Percentiles rank a stretch among this genome's conserved stretches.
phyloP scores from a whole-genome alignment of 306 rosid genomes.

The Vigna angularis region DNA sequence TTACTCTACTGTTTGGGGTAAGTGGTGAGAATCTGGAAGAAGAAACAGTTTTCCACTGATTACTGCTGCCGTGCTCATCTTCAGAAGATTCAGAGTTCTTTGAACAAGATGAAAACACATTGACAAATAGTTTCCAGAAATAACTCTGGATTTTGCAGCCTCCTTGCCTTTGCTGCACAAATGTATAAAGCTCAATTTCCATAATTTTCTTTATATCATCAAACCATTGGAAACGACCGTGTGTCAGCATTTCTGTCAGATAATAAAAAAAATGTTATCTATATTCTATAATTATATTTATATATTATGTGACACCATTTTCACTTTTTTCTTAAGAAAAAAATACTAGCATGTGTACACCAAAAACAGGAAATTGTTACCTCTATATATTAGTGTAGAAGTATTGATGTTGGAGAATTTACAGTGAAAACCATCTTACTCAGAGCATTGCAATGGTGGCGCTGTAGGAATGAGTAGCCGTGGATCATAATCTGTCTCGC shows the following conservation, averaged over 20 bases:
- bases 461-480: slow-evolving; percentile 54
- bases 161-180: slow-evolving; percentile 55
- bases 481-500: slow-evolving; percentile 40
- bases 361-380: no score
- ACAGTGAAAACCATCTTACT: slow-evolving; percentile 52
- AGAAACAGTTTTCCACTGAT: slow-evolving; percentile 38
- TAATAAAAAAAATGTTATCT: no score
- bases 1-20: neutral
- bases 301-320: no score
- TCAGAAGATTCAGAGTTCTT: slow-evolving; percentile 34
- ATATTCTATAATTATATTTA: no score
- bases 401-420: neutral
- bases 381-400: no score
- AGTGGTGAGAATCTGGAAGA: slow-evolving; percentile 56
- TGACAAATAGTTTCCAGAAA: slow-evolving; percentile 46
- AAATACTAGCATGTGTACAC: no score
- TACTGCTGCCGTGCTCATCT: neutral
- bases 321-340: no score
- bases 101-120: slow-evolving; percentile 38
- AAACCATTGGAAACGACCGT: no score
- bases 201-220: no score
- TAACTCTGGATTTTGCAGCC: slow-evolving; percentile 48
- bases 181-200: slow-evolving; percentile 1
- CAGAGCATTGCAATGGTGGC: slow-evolving; percentile 56
- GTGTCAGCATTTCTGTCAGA: no score